A percentile compares a stretch with the other conserved stretches of the same genome.
Evolutionary conservation across 2,329 filamentous ascomycete species (phyloP).

Genomic region (Scedosporium boydii): DNA sequence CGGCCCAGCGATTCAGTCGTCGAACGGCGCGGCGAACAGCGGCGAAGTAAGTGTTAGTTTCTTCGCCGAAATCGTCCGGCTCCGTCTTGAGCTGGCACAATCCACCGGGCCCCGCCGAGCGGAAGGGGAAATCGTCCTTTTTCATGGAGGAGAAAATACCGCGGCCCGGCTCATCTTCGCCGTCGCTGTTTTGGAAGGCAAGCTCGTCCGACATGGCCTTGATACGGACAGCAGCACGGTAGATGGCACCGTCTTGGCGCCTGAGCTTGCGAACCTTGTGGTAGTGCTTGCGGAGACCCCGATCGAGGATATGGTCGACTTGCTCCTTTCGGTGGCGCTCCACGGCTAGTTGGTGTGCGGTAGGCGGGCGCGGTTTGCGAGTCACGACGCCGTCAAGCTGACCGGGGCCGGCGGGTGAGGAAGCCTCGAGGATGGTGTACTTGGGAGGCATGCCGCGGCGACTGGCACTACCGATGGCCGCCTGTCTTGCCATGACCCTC

Average conservation of each 20-base stretch:
- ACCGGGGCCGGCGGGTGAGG: slow-evolving; percentile 46
- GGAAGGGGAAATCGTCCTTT: slow-evolving; percentile 29
- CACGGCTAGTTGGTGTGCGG: slow-evolving; percentile 72
- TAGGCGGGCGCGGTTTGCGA: slow-evolving; percentile 63
- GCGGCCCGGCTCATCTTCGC: slow-evolving; percentile 20
- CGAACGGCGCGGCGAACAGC: slow-evolving; percentile 54
- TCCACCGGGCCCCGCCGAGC: slow-evolving; percentile 52
- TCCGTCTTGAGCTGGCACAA: slow-evolving; percentile 53
- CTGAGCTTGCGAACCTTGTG: slow-evolving; percentile 52
- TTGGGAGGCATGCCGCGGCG: slow-evolving; percentile 42
- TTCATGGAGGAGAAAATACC: slow-evolving; percentile 20
- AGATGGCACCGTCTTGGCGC: slow-evolving; percentile 55
- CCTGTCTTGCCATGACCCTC: slow-evolving; percentile 6
- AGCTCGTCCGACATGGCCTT: slow-evolving; percentile 45
- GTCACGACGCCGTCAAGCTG: slow-evolving; percentile 42
- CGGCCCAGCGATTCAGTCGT: slow-evolving; percentile 61
- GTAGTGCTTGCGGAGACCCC: slow-evolving; percentile 60
- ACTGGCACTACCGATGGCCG: slow-evolving; percentile 13
- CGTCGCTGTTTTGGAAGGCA: slow-evolving; percentile 55
- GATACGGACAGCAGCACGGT: slow-evolving; percentile 57
- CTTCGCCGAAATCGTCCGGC: slow-evolving; percentile 67
- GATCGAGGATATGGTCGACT: slow-evolving; percentile 73
- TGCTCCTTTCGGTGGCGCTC: slow-evolving; percentile 69
- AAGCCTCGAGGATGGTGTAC: slow-evolving; percentile 50
- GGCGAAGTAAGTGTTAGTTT: slow-evolving; percentile 56